Percentiles rank a stretch among this genome's conserved stretches.
Conservation (phyloP, 2,329 filamentous ascomycete genomes). For the Thyridium curvatum region DNA sequence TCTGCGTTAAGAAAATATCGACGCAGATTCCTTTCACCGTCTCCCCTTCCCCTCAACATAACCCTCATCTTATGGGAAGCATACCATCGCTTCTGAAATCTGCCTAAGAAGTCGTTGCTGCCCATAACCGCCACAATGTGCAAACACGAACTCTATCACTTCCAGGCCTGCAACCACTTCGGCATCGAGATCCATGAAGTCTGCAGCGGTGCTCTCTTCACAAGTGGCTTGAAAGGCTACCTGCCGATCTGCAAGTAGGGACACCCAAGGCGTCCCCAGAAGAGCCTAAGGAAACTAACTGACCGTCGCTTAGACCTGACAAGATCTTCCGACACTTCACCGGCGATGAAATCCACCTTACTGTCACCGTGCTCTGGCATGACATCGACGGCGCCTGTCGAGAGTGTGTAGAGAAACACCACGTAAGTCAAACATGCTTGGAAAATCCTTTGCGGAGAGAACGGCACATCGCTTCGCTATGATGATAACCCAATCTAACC, state of each 20-base stretch:
- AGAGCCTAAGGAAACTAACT: no score
- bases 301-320: neutral
- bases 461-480: no score
- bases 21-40: no score
- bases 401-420: conserved; percentile 2
- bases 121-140: conserved; percentile 7
- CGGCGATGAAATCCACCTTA: conserved; percentile 2
- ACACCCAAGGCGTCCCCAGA: neutral
- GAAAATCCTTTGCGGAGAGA: conserved; percentile 2
- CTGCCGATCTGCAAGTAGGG: no score
- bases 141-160: conserved; percentile 5
- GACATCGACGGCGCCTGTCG: conserved; percentile 6
- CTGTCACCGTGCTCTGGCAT: neutral
- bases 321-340: conserved; percentile 1
- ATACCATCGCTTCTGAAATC: no score
- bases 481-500: no score
- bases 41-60: no score
- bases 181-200: conserved; percentile 4
- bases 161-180: conserved; percentile 5
- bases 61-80: no score
- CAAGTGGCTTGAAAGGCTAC: conserved; percentile 3
- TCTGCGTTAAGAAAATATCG: no score
- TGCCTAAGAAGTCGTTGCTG: no score
- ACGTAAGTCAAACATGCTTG: conserved; percentile 3
- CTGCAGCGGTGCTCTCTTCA: conserved; percentile 4